Evolutionary conservation across 768 basidiomycete species (phyloP), one percentile per base, ranked within the genome.

Genomic region (Pholiota microspora): DNA sequence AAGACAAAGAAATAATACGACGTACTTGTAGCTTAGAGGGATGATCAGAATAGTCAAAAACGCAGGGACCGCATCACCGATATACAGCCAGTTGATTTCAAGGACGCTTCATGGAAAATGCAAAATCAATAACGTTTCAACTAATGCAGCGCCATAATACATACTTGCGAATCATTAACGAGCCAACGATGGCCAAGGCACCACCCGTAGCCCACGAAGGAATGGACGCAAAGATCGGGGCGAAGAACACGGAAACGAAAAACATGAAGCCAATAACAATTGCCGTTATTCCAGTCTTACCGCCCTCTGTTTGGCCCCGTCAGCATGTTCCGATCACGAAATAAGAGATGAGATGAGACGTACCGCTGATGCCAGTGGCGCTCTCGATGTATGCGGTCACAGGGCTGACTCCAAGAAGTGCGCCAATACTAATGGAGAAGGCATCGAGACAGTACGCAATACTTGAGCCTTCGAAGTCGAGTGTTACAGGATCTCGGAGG

Each of bases 71-170:
- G 88, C 81, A 64, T 94, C 91, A 6, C 92, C 92, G 18, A 89
- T 79, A 64, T 92, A 94, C 64, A 86, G 79, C 92, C 92, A 94
- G 70, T 94, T 94, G 70, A 94, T 87, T 46, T 91, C 91, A 29
- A 83, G 79, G 18, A 90, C 88, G 61, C 84, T 87, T 45, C 2
- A 54, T 7, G 31, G 31, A 7, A 46, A 2, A 9, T 2, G 8
- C 45, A 45, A 13, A n/a, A 15, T 42, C 23, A 32, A 45, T 31
- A 32, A 36, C n/a, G 13, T 59, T 31, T 55, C 36, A 16, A 29
- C 53, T 23, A 23, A 53, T 31, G n/a, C 49, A 13, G 45, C 42
- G 46, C 27, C 9, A 29, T 31, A 21, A 40, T 42, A 21, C 79
- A 18, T 56, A 84, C 83, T 91, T 92, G 65, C 88, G 80, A 69